A percentile compares a stretch with the other conserved stretches of the same genome.
These are phyloP conservation scores for Arthrobotrys conoides DNA, from an alignment of 2,329 filamentous ascomycete genomes.

Conservation along the genomic window DNA sequence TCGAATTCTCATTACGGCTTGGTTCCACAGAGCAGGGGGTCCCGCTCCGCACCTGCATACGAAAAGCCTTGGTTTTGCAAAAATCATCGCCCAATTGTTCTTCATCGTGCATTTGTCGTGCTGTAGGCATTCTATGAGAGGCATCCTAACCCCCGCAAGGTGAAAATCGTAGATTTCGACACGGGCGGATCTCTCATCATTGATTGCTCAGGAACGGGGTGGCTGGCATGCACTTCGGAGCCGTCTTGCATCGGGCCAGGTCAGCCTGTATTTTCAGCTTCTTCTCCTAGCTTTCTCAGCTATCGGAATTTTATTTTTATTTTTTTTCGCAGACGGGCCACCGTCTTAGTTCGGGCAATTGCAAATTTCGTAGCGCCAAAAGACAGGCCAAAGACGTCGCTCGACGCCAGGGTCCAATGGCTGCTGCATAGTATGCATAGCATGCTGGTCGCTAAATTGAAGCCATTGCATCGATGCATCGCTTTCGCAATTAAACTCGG, in stretches of 20 bases:
- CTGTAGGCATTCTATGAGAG: neutral
- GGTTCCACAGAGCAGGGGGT: constrained; percentile 21
- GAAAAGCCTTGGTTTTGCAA: neutral
- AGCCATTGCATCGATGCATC: constrained; percentile 4
- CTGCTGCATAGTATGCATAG: neutral
- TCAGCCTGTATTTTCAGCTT: neutral
- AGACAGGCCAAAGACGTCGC: neutral
- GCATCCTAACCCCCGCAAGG: neutral
- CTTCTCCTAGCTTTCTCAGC: constrained; percentile 10
- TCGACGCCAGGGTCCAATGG: constrained; percentile 1
- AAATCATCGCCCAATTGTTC: constrained; percentile 8
- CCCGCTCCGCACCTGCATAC: constrained; percentile 21
- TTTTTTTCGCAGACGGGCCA: neutral
- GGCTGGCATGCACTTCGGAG: constrained; percentile 16
- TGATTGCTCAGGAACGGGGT: constrained; percentile 37
- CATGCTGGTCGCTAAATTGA: neutral
- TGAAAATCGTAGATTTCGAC: constrained; percentile 4
- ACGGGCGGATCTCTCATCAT: constrained; percentile 30
- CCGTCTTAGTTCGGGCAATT: constrained; percentile 1
- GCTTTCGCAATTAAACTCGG: constrained; percentile 11
- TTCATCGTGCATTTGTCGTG: neutral
- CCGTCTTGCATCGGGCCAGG: constrained; percentile 6
- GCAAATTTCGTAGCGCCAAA: neutral
- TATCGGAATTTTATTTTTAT: too few relatives aligned
- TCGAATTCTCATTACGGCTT: constrained; percentile 10